Conservation (phyloP, 139 green algal species). For the Volvox reticuliferus region DNA sequence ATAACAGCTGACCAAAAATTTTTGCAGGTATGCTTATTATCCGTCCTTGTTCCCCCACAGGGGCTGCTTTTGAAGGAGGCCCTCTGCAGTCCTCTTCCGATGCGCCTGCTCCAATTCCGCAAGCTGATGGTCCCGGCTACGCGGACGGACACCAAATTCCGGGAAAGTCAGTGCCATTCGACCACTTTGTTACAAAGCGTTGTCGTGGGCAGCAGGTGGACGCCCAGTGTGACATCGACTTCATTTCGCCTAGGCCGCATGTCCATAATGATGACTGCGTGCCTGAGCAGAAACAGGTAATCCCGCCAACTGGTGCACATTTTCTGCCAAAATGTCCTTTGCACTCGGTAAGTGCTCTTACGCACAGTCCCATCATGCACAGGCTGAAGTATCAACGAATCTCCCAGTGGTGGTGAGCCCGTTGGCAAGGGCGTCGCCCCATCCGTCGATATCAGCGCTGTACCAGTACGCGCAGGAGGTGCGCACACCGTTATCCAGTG, state of each 20-base stretch:
- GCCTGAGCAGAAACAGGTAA: too few relatives aligned
- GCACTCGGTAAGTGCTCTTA: not conserved
- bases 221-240: not conserved
- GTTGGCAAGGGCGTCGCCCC: not conserved
- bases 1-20: not conserved
- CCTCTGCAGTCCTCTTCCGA: not conserved
- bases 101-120: not conserved
- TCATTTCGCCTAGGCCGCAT: not conserved
- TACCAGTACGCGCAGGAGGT: conserved; percentile 29
- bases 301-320: too few relatives aligned
- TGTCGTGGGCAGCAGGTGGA: not conserved
- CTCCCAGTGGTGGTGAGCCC: not conserved
- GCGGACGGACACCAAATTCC: not conserved
- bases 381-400: not conserved
- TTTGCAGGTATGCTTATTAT: not conserved
- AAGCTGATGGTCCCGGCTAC: not conserved
- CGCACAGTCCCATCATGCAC: not conserved
- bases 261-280: too few relatives aligned
- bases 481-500: not conserved
- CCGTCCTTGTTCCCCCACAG: not conserved
- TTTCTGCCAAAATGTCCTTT: too few relatives aligned
- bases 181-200: not conserved
- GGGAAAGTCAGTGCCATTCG: not conserved
- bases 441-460: conserved; percentile 5
- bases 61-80: not conserved